These are phyloP conservation scores for Aspergillus fructus DNA, from an alignment of 2,329 filamentous ascomycete genomes.

Conservation along the genomic window DNA sequence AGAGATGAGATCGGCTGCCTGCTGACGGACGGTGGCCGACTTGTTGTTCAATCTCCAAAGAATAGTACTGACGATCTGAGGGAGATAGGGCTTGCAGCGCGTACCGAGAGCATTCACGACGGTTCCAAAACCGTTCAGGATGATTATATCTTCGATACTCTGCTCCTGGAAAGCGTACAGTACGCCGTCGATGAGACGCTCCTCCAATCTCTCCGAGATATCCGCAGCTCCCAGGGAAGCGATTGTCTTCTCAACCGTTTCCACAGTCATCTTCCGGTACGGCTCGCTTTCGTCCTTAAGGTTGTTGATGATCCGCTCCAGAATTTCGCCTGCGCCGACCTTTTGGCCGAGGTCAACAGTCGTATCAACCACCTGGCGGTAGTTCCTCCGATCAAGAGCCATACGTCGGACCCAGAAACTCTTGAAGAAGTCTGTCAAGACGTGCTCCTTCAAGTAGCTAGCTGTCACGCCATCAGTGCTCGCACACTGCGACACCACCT, in stretches of 20 bases:
- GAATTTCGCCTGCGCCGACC: conserved; percentile 93
- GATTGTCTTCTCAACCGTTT: conserved; percentile 95
- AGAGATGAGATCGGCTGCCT: conserved; percentile 93
- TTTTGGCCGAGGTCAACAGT: conserved; percentile 97
- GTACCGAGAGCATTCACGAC: conserved; percentile 93
- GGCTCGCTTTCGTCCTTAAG: conserved; percentile 97
- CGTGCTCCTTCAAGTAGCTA: conserved; percentile 90
- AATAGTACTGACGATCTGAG: conserved; percentile 95
- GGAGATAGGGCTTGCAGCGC: conserved; percentile 92
- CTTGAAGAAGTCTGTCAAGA: conserved; percentile 96
- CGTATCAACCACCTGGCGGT: conserved; percentile 95
- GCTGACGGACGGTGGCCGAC: conserved; percentile 91
- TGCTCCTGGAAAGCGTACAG: conserved; percentile 97
- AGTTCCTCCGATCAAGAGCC: conserved; percentile 96
- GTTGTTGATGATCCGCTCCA: conserved; percentile 90
- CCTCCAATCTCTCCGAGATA: conserved; percentile 87
- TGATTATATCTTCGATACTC: conserved; percentile 90
- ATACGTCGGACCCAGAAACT: conserved; percentile 97
- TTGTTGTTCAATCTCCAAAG: conserved; percentile 98
- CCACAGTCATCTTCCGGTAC: conserved; percentile 98
- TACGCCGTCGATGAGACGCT: conserved; percentile 91
- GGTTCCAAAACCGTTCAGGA: conserved; percentile 96
- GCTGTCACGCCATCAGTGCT: conserved; percentile 93
- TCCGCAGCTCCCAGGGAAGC: conserved; percentile 91
- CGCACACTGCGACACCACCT: conserved; percentile 94